Percentiles rank a stretch among this genome's conserved stretches.
These are phyloP conservation scores for Acrocalymma vagum DNA, from an alignment of 2,329 filamentous ascomycete genomes.

Conservation along the genomic window DNA sequence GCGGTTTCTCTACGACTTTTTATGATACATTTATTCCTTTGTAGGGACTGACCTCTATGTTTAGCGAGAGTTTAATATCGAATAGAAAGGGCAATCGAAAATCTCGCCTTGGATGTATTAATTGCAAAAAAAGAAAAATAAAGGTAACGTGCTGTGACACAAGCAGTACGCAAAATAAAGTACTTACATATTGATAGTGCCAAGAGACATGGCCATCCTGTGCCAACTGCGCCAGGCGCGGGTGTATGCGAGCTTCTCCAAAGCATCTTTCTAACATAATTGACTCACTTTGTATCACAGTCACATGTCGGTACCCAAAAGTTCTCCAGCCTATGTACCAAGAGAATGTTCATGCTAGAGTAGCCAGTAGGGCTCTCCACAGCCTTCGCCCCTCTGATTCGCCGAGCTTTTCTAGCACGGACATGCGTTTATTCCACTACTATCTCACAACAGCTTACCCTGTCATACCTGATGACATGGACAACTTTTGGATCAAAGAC, in stretches of 20 bases:
- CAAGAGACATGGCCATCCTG: slow-evolving; percentile 50
- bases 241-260: slow-evolving; percentile 19
- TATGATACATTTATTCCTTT: not conserved
- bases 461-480: slow-evolving; percentile 20
- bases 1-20: no score
- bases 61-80: slow-evolving; percentile 12
- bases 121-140: slow-evolving; percentile 74
- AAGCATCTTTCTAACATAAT: no score
- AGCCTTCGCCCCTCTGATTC: slow-evolving; percentile 24
- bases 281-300: slow-evolving; percentile 8
- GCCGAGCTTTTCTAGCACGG: slow-evolving; percentile 47
- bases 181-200: slow-evolving; percentile 40
- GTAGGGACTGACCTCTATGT: not conserved
- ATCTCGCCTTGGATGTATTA: slow-evolving; percentile 71
- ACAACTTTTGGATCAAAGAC: slow-evolving; percentile 23
- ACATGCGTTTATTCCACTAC: slow-evolving; percentile 63
- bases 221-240: slow-evolving; percentile 46
- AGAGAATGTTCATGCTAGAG: slow-evolving; percentile 18
- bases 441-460: slow-evolving; percentile 56
- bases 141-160: slow-evolving; percentile 60
- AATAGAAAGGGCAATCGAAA: slow-evolving; percentile 65
- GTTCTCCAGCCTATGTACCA: slow-evolving; percentile 22
- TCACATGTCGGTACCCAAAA: slow-evolving; percentile 42
- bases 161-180: not conserved
- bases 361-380: slow-evolving; percentile 15